Conservation (phyloP, 2,329 filamentous ascomycete species). For the Xylariaceae sp. region DNA sequence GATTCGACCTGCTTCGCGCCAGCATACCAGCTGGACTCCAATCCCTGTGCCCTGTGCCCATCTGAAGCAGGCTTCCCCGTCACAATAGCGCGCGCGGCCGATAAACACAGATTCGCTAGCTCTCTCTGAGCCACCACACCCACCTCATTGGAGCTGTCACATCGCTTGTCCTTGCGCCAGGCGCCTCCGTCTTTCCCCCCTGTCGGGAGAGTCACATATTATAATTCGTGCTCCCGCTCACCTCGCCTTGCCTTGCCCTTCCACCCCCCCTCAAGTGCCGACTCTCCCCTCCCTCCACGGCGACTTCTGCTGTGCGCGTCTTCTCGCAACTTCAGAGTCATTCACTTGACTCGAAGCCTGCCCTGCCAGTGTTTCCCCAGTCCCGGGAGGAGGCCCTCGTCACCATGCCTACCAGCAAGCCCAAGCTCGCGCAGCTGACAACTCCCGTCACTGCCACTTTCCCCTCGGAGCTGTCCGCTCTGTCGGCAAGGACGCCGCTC, state of each 20-base stretch:
- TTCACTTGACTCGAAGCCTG: slow-evolving; percentile 34
- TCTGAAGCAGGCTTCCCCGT: slow-evolving; percentile 2
- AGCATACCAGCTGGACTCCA: not conserved
- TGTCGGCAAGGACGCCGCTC: slow-evolving; percentile 62
- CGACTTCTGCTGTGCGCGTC: slow-evolving; percentile 32
- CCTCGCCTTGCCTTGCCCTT: slow-evolving; percentile 8
- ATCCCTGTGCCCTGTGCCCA: not conserved
- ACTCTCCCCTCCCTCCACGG: slow-evolving; percentile 21
- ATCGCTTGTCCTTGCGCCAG: not conserved
- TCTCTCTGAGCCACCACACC: not conserved
- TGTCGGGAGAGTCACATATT: slow-evolving; percentile 21
- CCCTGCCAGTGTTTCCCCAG: slow-evolving; percentile 8
- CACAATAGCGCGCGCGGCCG: slow-evolving; percentile 4
- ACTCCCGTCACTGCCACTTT: slow-evolving; percentile 58
- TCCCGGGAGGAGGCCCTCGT: slow-evolving; percentile 11
- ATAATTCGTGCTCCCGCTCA: slow-evolving; percentile 25
- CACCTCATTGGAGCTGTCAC: slow-evolving; percentile 2
- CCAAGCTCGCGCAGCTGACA: slow-evolving; percentile 54
- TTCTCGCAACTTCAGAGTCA: slow-evolving; percentile 32
- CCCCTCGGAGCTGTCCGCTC: slow-evolving; percentile 52
- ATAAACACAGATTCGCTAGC: slow-evolving; percentile 1
- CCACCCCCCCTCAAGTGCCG: slow-evolving; percentile 27
- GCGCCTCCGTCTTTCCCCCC: slow-evolving; percentile 2
- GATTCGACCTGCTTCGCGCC: not conserved
- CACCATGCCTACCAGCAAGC: slow-evolving; percentile 46